Evolutionary conservation across 2,329 filamentous ascomycete species (phyloP), one percentile per base, ranked within the genome.

Genomic region (Fusarium zealandicum): DNA sequence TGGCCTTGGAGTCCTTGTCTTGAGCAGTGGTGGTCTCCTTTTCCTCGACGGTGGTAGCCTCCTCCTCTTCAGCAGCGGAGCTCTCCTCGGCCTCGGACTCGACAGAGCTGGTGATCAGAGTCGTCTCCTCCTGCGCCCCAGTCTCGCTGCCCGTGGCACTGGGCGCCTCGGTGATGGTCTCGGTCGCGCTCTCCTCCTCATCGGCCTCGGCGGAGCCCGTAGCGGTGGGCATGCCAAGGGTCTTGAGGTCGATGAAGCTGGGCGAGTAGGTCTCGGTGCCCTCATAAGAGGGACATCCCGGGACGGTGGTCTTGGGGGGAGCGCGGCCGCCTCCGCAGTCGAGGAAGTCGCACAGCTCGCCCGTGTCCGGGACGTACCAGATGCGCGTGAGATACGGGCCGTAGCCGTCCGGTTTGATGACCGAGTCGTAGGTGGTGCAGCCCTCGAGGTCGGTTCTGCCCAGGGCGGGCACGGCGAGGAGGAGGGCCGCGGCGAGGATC

Each of bases 241-340:
- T 72, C 65, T 66, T 62, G 35, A 66, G 59, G 41, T 76, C 64
- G 40, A 85, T 71, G 71, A 75, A 86, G 37, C 69, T 74, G 8
- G 82, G 81, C 50, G 76, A 76, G 70, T 84, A 82, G 11, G 78
- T 80, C 13, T 74, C 80, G 20, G 82, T 84, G 58, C 84, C 85
- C 3, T 68, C 64, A 75, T 88, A 87, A 4, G 50, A 65, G 2
- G 72, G 66, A 66, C 87, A 90, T 3, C 86, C 86, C 1, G 86
- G 86, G 17, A 85, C 81, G 20, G 78, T 81, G 13, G 81, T 84
- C 76, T 85, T 88, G 55, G 84, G 82, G 3, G 86, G 84, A 8
- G 85, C 87, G 38, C 82, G 79, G 49, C 86, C 87, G 60, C 87
- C 87, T 52, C 87, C 86, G 72, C 87, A 89, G 79, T 89, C 86